Base-by-base conservation (phyloP, 495 filamentous ascomycete genomes). In the Neurospora terricola region DNA sequence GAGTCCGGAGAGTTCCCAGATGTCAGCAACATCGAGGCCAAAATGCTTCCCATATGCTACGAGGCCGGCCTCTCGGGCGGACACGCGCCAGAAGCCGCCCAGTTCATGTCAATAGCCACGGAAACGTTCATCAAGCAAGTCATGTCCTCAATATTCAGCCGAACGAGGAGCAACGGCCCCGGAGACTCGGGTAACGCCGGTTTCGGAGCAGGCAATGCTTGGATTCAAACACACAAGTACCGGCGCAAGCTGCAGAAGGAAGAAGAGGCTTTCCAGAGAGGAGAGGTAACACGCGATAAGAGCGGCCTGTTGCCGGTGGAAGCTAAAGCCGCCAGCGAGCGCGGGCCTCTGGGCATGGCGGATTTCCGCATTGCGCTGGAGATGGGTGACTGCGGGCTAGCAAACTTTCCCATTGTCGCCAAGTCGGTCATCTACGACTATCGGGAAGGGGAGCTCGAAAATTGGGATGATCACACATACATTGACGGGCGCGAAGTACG, bases 1-100 rank as follows among this genome's bases (percentile, higher is more conserved):
- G 96, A 98, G 82, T 94, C 94, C 1, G 92, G 93, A 72, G 96
- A 98, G 82, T 98, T 99, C 78, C 96, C 96, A 16, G 93, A 96
- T 75, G 82, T 88, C 11, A 87, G 89, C 70, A 91, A 90, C 37
- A 93, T 99, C 75, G 87, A 92, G 76, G 86, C 89, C 23, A 92
- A 94, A 72, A 96, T 98, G 92, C 85, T 93, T 21, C 94, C 96
- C 10, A 96, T 98, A 75, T 97, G 93, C 82, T 97, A 97, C 82
- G 96, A 97, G 81, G 88, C 92, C 74, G 96, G 94, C 0, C 88
- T 99, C 5, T 86, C 87, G n/a, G 87, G 87, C 30, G 93, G 94
- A 4, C 88, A 92, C 74, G 83, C 88, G 8, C 79, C 90, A 7
- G 88, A 92, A 37, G 92, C 92, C 40, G 90, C 94, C 7, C 90